phyloP scores from a whole-genome alignment of 768 basidiomycete genomes.

The Porphyrellus cyaneotinctus region DNA sequence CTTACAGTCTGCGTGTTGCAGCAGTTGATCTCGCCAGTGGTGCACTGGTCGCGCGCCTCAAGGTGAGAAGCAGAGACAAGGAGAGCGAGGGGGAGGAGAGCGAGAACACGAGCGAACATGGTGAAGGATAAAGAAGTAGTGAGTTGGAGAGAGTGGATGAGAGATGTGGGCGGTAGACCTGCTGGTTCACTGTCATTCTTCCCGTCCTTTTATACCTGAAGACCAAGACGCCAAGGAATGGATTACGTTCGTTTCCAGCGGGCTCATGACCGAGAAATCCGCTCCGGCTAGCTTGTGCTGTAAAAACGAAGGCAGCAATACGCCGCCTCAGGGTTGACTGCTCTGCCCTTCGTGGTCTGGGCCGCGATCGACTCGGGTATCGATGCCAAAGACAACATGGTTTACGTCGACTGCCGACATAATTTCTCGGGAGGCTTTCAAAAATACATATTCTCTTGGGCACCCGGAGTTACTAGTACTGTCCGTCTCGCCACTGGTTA shows the following conservation, averaged over 20 bases:
- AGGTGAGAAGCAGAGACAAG: constrained; percentile 8
- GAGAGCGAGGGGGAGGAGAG: constrained; percentile 18
- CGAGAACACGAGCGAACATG: constrained; percentile 20
- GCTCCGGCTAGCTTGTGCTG: background rate
- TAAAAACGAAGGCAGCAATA: background rate
- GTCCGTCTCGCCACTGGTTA: no score
- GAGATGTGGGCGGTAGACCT: background rate
- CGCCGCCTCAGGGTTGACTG: background rate
- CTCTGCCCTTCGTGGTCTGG: background rate
- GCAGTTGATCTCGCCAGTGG: constrained; percentile 3
- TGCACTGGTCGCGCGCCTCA: constrained; percentile 9
- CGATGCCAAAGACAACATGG: no score
- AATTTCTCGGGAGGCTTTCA: no score
- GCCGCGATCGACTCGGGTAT: background rate
- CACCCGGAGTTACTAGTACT: no score
- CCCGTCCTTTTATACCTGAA: constrained; percentile 12
- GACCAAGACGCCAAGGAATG: background rate
- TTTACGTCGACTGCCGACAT: background rate
- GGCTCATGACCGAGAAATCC: background rate
- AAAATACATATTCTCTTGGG: no score
- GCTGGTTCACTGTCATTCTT: background rate
- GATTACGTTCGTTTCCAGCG: constrained; percentile 1
- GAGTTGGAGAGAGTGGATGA: background rate
- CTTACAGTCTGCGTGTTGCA: constrained; percentile 12
- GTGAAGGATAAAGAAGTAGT: background rate